Evolutionary conservation across 2,329 filamentous ascomycete species (phyloP).

Genomic region (Aspergillus spinulosporus): DNA sequence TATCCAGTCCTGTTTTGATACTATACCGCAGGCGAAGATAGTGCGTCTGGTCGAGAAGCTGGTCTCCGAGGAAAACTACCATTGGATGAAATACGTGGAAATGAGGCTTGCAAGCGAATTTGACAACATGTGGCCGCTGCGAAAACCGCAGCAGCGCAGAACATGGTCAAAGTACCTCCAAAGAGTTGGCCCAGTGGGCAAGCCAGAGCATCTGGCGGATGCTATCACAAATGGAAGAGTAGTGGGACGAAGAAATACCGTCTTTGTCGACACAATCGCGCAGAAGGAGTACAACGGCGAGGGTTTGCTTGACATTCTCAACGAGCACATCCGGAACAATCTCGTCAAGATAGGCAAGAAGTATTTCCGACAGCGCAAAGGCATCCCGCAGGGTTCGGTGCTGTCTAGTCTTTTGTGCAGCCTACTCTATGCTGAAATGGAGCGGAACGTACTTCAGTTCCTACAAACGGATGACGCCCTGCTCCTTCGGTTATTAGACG

Average conservation of each 20-base stretch:
- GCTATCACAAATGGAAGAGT: conserved; percentile 38
- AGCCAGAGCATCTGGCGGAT: conserved; percentile 49
- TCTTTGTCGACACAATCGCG: conserved; percentile 72
- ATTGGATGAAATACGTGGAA: conserved; percentile 72
- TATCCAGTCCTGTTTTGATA: conserved; percentile 90
- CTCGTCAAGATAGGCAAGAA: conserved; percentile 85
- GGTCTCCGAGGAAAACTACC: conserved; percentile 64
- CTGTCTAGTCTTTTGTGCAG: conserved; percentile 86
- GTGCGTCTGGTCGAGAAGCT: conserved; percentile 63
- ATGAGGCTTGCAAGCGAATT: conserved; percentile 54
- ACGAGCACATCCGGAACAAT: conserved; percentile 80
- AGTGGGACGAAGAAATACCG: conserved; percentile 61
- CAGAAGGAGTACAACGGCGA: conserved; percentile 59
- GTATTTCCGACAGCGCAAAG: conserved; percentile 80
- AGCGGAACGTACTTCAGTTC: conserved; percentile 68
- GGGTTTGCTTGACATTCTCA: conserved; percentile 67
- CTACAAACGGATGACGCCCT: conserved; percentile 60
- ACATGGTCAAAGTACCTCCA: conserved; percentile 53
- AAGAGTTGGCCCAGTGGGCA: conserved; percentile 49
- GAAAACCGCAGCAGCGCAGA: conserved; percentile 22
- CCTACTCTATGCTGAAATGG: conserved; percentile 91
- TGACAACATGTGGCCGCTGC: conserved; percentile 22
- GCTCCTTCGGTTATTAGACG: conserved; percentile 81
- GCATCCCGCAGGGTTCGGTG: conserved; percentile 91
- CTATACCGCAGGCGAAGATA: conserved; percentile 79